phyloP scores from a whole-genome alignment of 306 rosid genomes.

The Vigna angularis region DNA sequence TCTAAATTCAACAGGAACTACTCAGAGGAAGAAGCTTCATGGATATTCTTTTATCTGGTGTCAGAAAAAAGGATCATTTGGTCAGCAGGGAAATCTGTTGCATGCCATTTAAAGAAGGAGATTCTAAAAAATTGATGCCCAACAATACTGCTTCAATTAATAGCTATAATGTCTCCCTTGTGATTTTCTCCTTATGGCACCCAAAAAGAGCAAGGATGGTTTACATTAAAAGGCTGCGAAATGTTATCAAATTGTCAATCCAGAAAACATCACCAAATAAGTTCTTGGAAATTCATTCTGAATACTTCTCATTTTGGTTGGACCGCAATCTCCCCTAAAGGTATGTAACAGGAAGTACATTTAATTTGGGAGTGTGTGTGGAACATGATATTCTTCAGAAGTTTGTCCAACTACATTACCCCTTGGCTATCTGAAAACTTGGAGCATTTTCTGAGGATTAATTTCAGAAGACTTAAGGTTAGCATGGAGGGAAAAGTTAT shows the following conservation, averaged over 20 bases:
- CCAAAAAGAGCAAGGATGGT: background rate
- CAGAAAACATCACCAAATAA: background rate
- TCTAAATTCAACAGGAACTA: background rate
- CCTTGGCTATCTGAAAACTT: background rate
- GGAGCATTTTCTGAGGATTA: background rate
- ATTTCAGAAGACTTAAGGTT: background rate
- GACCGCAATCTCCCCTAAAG: background rate
- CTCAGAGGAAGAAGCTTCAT: conserved; percentile 18
- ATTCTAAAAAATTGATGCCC: no score
- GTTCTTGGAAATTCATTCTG: background rate
- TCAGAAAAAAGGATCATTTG: conserved; percentile 21
- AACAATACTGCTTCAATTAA: background rate
- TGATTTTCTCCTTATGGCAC: no score
- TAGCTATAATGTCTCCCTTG: background rate
- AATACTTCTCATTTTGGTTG: conserved; percentile 8
- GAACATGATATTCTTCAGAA: conserved; percentile 12
- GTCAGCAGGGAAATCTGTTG: conserved; percentile 3
- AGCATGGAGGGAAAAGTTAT: background rate
- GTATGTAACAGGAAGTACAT: background rate
- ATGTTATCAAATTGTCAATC: background rate
- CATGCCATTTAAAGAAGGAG: no score
- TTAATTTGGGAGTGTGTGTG: background rate
- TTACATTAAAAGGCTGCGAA: background rate
- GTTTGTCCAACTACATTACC: conserved; percentile 14
- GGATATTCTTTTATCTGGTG: conserved; percentile 8